Conservation (phyloP, 306 rosid species). For the Begonia masoniana region DNA sequence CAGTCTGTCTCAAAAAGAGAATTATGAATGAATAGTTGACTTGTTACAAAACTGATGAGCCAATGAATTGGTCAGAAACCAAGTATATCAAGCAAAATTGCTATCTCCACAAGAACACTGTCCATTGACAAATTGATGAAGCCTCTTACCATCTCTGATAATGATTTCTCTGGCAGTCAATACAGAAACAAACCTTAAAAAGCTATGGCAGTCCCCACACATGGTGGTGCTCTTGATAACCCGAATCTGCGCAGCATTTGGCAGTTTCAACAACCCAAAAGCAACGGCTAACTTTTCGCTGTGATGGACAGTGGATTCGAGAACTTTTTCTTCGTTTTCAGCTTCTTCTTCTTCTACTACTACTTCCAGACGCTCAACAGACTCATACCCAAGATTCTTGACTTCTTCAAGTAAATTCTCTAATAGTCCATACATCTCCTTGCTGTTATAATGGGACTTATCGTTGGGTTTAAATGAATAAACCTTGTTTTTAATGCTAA, state of each 20-base stretch:
- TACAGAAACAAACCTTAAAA: constrained; percentile 39
- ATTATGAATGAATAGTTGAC: too few species aligned
- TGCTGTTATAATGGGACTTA: constrained; percentile 25
- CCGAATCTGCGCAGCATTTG: constrained; percentile 37
- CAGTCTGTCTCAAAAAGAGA: too few species aligned
- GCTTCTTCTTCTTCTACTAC: constrained; percentile 27
- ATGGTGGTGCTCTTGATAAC: constrained; percentile 57
- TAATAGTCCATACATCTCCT: constrained; percentile 26
- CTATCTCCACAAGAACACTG: constrained; percentile 67
- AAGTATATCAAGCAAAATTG: constrained; percentile 25
- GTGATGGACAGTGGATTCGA: constrained; percentile 33
- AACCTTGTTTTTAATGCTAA: constrained; percentile 56
- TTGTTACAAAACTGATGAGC: too few species aligned
- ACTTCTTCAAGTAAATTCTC: constrained; percentile 43
- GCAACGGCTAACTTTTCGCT: constrained; percentile 76
- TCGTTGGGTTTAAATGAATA: constrained; percentile 61
- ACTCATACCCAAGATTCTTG: constrained; percentile 46
- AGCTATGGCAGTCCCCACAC: constrained; percentile 75
- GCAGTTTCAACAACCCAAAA: constrained; percentile 53
- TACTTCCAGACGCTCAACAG: constrained; percentile 33
- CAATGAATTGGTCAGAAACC: background rate
- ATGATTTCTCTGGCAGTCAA: constrained; percentile 54
- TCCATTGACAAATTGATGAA: constrained; percentile 69
- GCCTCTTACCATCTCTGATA: constrained; percentile 60
- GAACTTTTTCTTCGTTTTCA: constrained; percentile 25